Percentiles rank a stretch among this genome's conserved stretches.
Evolutionary conservation across 2,329 filamentous ascomycete species (phyloP).

Genomic region (Lasiodiplodia theobromae): DNA sequence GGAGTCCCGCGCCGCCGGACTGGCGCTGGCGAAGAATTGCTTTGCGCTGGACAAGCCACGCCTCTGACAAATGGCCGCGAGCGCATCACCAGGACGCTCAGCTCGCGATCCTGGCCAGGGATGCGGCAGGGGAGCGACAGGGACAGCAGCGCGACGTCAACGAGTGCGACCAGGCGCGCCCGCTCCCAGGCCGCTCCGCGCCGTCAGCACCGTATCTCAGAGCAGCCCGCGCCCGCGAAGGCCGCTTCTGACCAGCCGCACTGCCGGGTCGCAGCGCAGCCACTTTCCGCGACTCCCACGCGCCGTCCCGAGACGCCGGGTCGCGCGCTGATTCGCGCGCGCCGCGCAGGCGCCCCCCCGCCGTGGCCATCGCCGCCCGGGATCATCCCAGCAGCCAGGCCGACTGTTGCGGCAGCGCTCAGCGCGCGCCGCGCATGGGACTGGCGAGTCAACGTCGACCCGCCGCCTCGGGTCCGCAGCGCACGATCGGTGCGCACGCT

Average conservation of each 20-base stretch:
- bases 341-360: not conserved
- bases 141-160: conserved; percentile 15
- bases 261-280: conserved; percentile 8
- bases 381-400: not conserved
- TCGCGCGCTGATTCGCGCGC: conserved; percentile 17
- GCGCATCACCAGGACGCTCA: conserved; percentile 12
- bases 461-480: conserved; percentile 3
- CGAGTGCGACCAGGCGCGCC: conserved; percentile 11
- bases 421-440: not conserved
- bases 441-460: conserved; percentile 19
- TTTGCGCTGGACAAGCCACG: not conserved
- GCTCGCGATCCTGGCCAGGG: conserved; percentile 16
- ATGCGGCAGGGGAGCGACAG: conserved; percentile 4
- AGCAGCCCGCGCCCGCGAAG: not conserved
- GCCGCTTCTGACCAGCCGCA: conserved; percentile 6
- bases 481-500: conserved; percentile 16
- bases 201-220: conserved; percentile 19
- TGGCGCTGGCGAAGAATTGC: not conserved
- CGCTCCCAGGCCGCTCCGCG: not conserved
- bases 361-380: not conserved
- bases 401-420: conserved; percentile 2
- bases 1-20: not conserved
- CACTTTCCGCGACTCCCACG: conserved; percentile 9
- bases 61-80: not conserved
- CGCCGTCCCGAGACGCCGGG: conserved; percentile 8